Percentiles rank a stretch among this genome's conserved stretches.
These are phyloP conservation scores for Russula abietina DNA, from an alignment of 768 basidiomycete species.

Conservation along the genomic window DNA sequence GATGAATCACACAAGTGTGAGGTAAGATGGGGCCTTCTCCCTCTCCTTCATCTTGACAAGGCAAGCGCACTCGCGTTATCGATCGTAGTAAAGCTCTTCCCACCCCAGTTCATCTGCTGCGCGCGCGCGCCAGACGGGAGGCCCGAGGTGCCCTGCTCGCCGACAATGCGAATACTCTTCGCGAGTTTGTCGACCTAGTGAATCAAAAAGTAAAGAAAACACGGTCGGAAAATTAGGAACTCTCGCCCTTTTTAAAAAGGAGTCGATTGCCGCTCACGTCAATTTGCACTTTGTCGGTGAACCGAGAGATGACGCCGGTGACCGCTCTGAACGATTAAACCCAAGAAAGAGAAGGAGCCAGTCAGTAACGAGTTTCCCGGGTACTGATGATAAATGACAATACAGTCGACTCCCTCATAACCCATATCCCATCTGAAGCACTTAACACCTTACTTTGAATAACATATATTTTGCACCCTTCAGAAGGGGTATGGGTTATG, in stretches of 20 bases:
- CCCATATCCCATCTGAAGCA: too few species aligned
- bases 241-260: not conserved
- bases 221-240: not conserved
- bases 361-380: not conserved
- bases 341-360: not conserved
- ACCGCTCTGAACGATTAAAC: not conserved
- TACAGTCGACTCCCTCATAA: too few species aligned
- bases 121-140: slow-evolving; percentile 44
- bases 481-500: too few species aligned
- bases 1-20: not conserved
- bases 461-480: too few species aligned
- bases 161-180: slow-evolving; percentile 49
- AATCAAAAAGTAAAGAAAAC: not conserved
- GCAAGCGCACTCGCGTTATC: slow-evolving; percentile 33
- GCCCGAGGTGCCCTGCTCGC: slow-evolving; percentile 45
- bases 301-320: not conserved
- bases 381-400: not conserved
- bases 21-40: not conserved
- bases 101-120: slow-evolving; percentile 36
- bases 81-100: slow-evolving; percentile 47
- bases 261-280: not conserved
- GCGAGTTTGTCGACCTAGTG: slow-evolving; percentile 47
- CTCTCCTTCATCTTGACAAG: slow-evolving; percentile 11
- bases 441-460: too few species aligned
- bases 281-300: slow-evolving; percentile 7